phyloP scores from a whole-genome alignment of 2,329 filamentous ascomycete genomes.

The Cladosporium sp. region DNA sequence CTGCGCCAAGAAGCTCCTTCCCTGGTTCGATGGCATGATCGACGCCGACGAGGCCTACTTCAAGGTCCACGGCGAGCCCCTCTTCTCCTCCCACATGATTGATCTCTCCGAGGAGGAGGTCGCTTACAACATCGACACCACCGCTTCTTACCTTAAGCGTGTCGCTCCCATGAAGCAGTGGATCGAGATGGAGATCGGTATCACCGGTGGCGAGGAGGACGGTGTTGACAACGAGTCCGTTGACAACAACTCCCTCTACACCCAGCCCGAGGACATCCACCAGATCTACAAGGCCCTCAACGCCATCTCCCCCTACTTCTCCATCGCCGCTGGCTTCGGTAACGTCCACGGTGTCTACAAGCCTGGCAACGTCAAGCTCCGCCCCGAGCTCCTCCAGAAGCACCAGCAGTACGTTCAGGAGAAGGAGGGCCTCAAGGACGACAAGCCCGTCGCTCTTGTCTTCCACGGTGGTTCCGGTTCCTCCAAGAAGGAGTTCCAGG shows the following conservation, averaged over 20 bases:
- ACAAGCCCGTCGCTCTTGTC: constrained; percentile 98
- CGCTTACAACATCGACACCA: constrained; percentile 88
- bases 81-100: constrained; percentile 98
- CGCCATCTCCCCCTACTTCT: constrained; percentile 92
- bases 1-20: constrained; percentile 98
- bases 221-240: constrained; percentile 98
- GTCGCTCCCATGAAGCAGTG: constrained; percentile 97
- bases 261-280: constrained; percentile 94
- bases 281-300: constrained; percentile 84
- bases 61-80: constrained; percentile 87
- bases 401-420: constrained; percentile 91
- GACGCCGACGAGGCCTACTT: constrained; percentile 94
- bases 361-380: constrained; percentile 94
- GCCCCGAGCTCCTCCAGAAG: constrained; percentile 93
- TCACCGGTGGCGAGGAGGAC: constrained; percentile 96
- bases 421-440: constrained; percentile 68
- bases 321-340: constrained; percentile 95
- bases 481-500: constrained; percentile 82
- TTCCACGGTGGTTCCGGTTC: constrained; percentile 98
- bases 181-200: constrained; percentile 97
- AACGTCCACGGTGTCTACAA: constrained; percentile 99
- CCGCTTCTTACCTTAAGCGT: constrained; percentile 89
- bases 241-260: constrained; percentile 96
- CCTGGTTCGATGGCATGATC: constrained; percentile 95
- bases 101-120: constrained; percentile 92